A percentile compares a stretch with the other conserved stretches of the same genome.
phyloP scores from a whole-genome alignment of 108 stramenopile genomes.

The Nannochloropsis oceanica region DNA sequence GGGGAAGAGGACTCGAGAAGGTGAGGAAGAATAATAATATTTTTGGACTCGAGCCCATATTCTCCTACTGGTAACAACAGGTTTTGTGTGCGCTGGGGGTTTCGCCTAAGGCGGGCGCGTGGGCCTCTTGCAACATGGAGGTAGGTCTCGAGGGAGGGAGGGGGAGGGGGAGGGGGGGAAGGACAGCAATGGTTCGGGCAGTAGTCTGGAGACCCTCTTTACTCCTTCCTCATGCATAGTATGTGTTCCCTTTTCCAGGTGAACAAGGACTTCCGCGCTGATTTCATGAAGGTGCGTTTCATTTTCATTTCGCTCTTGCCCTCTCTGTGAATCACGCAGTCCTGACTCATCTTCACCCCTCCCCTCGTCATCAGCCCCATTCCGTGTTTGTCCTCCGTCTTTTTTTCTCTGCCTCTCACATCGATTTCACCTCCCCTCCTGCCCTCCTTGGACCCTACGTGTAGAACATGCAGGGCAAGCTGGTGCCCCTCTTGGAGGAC shows the following conservation, averaged over 20 bases:
- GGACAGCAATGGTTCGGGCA: no score
- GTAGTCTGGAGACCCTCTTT: not conserved
- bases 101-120: not conserved
- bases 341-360: not conserved
- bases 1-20: not conserved
- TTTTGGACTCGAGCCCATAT: not conserved
- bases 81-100: not conserved
- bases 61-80: not conserved
- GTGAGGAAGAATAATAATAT: not conserved
- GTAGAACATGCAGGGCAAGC: slow-evolving; percentile 55
- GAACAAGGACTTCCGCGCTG: not conserved
- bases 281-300: not conserved
- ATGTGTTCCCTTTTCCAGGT: not conserved
- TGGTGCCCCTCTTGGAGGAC: slow-evolving; percentile 62
- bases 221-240: not conserved
- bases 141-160: no score
- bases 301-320: no score
- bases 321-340: not conserved
- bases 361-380: not conserved
- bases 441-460: no score
- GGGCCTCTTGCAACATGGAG: not conserved
- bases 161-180: no score
- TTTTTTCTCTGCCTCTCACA: no score
- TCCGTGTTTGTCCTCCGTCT: not conserved
- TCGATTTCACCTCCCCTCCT: slow-evolving; percentile 42